Conservation (phyloP, 139 green algal genomes). For the Micractinium conductrix region DNA sequence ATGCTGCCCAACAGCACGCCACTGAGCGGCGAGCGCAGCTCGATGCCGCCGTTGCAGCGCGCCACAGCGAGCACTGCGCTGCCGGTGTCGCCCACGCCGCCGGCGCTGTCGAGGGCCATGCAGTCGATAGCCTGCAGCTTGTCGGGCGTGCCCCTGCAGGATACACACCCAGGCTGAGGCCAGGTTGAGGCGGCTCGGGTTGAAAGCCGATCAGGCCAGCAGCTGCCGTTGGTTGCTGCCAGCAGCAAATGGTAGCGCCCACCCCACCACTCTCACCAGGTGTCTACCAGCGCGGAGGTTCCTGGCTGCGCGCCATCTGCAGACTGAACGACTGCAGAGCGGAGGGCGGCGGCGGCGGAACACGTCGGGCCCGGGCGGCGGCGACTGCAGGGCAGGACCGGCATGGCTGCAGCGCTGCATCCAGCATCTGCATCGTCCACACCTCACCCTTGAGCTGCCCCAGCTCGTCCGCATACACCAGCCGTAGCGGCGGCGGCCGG, state of each 20-base stretch:
- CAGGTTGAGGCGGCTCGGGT: too few species aligned
- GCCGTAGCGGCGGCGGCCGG: constrained; percentile 18
- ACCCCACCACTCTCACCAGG: constrained; percentile 15
- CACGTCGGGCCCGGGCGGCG: too few species aligned
- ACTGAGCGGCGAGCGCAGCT: constrained; percentile 4
- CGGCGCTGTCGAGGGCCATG: constrained; percentile 1
- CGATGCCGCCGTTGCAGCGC: constrained; percentile 17
- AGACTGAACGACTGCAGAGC: constrained; percentile 39
- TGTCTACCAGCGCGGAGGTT: background rate
- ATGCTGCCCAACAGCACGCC: constrained; percentile 2
- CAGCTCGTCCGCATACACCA: constrained; percentile 38
- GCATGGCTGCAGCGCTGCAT: too few species aligned
- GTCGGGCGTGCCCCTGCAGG: constrained; percentile 39
- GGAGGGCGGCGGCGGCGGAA: background rate
- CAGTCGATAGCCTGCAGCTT: constrained; percentile 16
- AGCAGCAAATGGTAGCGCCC: background rate
- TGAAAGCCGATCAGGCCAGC: too few species aligned
- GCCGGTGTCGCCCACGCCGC: constrained; percentile 28
- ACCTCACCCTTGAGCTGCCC: constrained; percentile 41
- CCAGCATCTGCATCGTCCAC: background rate
- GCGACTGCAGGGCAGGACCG: too few species aligned
- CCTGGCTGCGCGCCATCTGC: background rate
- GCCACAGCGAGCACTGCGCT: constrained; percentile 20
- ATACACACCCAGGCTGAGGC: background rate
- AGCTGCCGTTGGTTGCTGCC: too few species aligned